phyloP scores from a whole-genome alignment of 257 asterid species.

The Solanum rostratum region DNA sequence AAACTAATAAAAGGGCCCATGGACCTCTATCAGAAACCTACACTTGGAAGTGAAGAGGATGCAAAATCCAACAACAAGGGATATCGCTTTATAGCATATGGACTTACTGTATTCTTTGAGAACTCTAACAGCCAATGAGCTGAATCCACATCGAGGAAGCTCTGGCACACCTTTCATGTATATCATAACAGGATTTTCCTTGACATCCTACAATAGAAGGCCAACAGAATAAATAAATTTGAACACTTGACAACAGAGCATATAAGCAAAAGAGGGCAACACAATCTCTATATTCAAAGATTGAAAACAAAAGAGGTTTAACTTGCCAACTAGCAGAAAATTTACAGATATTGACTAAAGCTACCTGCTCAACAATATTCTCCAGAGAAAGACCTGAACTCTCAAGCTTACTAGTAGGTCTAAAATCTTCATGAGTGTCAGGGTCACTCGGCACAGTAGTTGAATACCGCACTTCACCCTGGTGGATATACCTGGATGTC shows the following conservation, averaged over 20 bases:
- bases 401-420: conserved; percentile 54
- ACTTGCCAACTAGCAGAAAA: neutral
- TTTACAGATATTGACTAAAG: neutral
- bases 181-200: conserved; percentile 89
- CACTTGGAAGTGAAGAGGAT: neutral
- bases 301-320: neutral
- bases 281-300: neutral
- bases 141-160: conserved; percentile 90
- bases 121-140: conserved; percentile 84
- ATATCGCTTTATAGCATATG: neutral
- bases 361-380: conserved; percentile 79
- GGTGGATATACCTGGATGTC: conserved; percentile 44
- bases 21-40: neutral
- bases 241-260: neutral
- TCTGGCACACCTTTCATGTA: conserved; percentile 97
- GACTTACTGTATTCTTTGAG: conserved; percentile 73
- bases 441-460: conserved; percentile 58
- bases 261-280: neutral
- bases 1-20: neutral
- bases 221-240: conserved; percentile 6
- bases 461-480: conserved; percentile 29
- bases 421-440: conserved; percentile 83
- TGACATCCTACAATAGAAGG: conserved; percentile 56
- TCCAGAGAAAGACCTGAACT: conserved; percentile 43
- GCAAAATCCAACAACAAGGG: neutral